Evolutionary conservation across 805 yeast species (phyloP), one percentile per base, ranked within the genome.

Genomic region (Yarrowia divulgata): DNA sequence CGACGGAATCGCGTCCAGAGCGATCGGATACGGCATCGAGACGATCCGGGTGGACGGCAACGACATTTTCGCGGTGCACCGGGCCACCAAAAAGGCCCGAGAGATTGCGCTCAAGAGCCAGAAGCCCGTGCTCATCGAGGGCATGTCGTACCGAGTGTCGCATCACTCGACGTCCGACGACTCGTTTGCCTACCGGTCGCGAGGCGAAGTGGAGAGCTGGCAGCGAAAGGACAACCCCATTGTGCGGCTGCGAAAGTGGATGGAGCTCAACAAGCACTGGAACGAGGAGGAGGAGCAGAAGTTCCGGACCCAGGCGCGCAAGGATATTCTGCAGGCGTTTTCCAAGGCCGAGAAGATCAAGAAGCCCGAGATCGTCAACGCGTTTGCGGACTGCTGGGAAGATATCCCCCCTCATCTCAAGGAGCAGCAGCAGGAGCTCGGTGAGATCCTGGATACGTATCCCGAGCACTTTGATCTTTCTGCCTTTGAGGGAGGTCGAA

Each of bases 161-260:
- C 80, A 77, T 69, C 80, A 77, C 70, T 77, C 80, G 9, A 77
- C 80, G 7, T 73, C 76, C 8, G 80, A 77, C 60, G 80, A 77
- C 71, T 76, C 79, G 43, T 77, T 75, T 71, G 79, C 80, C 2
- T 77, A 77, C 69, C 73, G 80, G 19, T 74, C 78, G 16, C 69
- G 73, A 67, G 67, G 71, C 13, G 80, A 77, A 52, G 79, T 77
- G 8, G 79, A 77, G 52, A 73, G 76, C 64, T 77, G 80, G 80
- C 73, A 74, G 67, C 74, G 76, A 14, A 70, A 74, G 14, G 79
- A 77, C 70, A 77, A 76, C 69, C 80, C 80, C 23, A 71, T 77
- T 19, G 60, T 76, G 7, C 72, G 80, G 39, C 71, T 77, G 71
- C 73, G 79, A 40, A 76, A 76, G 70, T 77, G 77, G 75, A 60